phyloP scores from a whole-genome alignment of 2,329 filamentous ascomycete genomes.

The Teratosphaeria destructans region DNA sequence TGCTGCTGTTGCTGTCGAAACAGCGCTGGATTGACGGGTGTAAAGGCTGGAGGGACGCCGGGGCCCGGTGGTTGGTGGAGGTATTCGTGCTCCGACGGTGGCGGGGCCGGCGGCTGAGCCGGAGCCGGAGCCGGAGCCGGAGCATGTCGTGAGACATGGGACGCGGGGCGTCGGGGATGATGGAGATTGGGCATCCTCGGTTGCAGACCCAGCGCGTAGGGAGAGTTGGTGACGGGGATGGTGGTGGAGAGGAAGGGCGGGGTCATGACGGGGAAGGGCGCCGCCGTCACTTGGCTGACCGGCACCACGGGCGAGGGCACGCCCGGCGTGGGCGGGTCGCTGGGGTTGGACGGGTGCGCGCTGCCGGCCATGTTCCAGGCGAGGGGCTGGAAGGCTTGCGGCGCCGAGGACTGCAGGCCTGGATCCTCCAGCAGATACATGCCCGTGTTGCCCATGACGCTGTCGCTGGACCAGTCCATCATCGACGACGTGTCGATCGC shows the following conservation, averaged over 20 bases:
- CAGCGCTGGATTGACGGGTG: constrained; percentile 13
- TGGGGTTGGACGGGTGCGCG: constrained; percentile 7
- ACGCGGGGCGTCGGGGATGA: constrained; percentile 4
- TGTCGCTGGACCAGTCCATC: constrained; percentile 22
- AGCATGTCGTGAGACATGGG: constrained; percentile 6
- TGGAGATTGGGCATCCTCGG: constrained; percentile 15
- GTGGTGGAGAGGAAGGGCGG: constrained; percentile 10
- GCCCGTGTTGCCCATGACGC: constrained; percentile 38
- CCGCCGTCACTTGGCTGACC: constrained; percentile 21
- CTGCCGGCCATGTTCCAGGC: constrained; percentile 21
- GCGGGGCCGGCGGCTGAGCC: background rate
- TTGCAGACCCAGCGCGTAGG: constrained; percentile 17
- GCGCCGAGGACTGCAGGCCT: constrained; percentile 28
- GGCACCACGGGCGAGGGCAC: constrained; percentile 16
- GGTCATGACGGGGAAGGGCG: constrained; percentile 22
- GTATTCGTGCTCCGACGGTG: constrained; percentile 1
- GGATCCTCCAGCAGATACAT: constrained; percentile 39
- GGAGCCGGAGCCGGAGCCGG: constrained; percentile 1
- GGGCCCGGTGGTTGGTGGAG: background rate
- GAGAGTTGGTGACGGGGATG: constrained; percentile 10
- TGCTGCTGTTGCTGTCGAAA: constrained; percentile 8
- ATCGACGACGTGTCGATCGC: constrained; percentile 14
- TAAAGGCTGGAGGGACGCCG: constrained; percentile 9
- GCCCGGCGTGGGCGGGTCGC: constrained; percentile 2
- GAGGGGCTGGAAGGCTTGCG: constrained; percentile 17